Evolutionary conservation across 75 land plant species (phyloP), one percentile per base, ranked within the genome.

Genomic region (Chamaecyparis obtusa): DNA sequence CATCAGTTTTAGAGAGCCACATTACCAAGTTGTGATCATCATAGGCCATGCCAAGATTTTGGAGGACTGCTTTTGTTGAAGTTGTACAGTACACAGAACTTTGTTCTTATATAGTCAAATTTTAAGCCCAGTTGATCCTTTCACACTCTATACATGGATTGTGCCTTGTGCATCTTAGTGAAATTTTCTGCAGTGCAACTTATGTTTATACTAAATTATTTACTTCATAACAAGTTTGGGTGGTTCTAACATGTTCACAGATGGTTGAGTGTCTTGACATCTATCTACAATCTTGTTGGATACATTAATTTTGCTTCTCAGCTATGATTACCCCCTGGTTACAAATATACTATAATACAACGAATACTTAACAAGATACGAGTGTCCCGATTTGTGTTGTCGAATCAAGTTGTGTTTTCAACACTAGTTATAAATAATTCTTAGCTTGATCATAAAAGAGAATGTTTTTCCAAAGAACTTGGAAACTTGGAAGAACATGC

Each of bases 1-100:
- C 91, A 69, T 91, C 94, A 75, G 48, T 94, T 37, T 90, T 90
- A 15, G 95, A 95, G 33, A 43, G 89, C 35, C 94, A 94, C 80
- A 41, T 94, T 83, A 83, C 56, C 76, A 94, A 94, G 90, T 87
- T 87, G 60, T 87, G 72, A 87, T 80, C 49, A 44, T 0, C 43
- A 80, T 9, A 80, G 11, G 49, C 83, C 43, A 27, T 80, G 27
- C 2, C 39, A 17, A 80, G 83, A 44, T 80, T 44, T 80, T 80
- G 32, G 30, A 80, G 46, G 83, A 46, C n/a, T 80, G 48, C 83
- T 24, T 39, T 44, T 43, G 49, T 80, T 32, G 24, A 44, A 27
- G n/a, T 24, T 80, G 83, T 80, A 80, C 48, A 80, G 43, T 80
- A 80, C 48, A 80, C 10, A 19, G 46, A 44, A 80, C 27, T 33